A percentile compares a stretch with the other conserved stretches of the same genome.
Evolutionary conservation across 768 basidiomycete genomes (phyloP).

Genomic region (Russula compacta): DNA sequence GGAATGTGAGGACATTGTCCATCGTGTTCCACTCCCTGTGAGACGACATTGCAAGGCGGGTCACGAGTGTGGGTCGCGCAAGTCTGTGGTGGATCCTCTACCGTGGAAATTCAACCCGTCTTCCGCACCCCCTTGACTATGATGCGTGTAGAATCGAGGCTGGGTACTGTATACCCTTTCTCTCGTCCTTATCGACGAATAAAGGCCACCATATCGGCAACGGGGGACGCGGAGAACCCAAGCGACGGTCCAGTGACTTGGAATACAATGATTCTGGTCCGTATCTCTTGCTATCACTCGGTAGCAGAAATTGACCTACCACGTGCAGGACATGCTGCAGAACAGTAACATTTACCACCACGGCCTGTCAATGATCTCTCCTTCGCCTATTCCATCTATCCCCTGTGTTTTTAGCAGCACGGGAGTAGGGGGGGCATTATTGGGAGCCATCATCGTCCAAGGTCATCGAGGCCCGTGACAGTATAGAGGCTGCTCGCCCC

Average conservation of each 20-base stretch:
- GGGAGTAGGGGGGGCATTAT: too few relatives aligned
- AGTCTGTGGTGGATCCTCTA: background rate
- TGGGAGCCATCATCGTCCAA: background rate
- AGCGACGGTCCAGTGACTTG: background rate
- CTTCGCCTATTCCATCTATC: background rate
- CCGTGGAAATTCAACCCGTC: background rate
- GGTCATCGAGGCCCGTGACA: background rate
- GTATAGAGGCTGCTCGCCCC: background rate
- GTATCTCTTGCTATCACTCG: background rate
- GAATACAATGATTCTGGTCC: background rate
- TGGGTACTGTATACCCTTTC: background rate
- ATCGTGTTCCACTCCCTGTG: background rate
- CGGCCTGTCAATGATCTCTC: background rate
- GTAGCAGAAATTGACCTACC: background rate
- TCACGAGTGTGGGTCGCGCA: background rate
- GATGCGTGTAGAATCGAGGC: too few relatives aligned
- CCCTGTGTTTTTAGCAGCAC: background rate
- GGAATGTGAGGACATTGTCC: background rate
- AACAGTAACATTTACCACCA: background rate
- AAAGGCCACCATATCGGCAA: background rate
- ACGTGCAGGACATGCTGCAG: background rate
- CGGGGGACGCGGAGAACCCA: background rate
- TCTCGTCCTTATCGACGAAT: background rate
- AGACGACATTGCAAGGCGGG: background rate
- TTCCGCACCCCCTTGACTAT: too few relatives aligned